These are phyloP conservation scores for Pythium dissotocum DNA, from an alignment of 352 stramenopile genomes.

Conservation along the genomic window DNA sequence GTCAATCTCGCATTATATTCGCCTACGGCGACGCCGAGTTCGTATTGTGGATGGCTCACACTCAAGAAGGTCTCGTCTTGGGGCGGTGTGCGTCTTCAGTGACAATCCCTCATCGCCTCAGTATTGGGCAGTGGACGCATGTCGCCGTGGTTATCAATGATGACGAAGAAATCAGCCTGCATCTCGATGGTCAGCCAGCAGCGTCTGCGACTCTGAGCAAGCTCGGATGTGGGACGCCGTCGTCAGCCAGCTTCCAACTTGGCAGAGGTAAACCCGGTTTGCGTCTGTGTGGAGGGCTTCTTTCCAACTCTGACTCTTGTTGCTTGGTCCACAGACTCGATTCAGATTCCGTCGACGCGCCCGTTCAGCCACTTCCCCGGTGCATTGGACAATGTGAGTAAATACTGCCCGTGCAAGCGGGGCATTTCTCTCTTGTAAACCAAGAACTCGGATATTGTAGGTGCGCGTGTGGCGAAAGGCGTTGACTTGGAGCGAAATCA, in stretches of 20 bases:
- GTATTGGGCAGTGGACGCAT: conserved; percentile 36
- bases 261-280: conserved; percentile 36
- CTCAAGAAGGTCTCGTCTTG: conserved; percentile 27
- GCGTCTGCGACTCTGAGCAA: conserved; percentile 24
- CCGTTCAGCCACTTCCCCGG: conserved; percentile 30
- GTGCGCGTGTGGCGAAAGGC: conserved; percentile 25
- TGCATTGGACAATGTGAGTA: conserved; percentile 48
- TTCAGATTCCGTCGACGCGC: conserved; percentile 23
- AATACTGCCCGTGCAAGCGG: not conserved
- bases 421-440: too few relatives aligned
- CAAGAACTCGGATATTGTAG: not conserved
- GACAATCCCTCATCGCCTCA: conserved; percentile 36
- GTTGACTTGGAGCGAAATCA: conserved; percentile 4
- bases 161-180: conserved; percentile 27
- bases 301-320: not conserved
- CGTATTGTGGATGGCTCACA: conserved; percentile 21
- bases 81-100: conserved; percentile 35
- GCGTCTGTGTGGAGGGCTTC: too few relatives aligned
- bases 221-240: conserved; percentile 28
- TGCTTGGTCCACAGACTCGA: not conserved
- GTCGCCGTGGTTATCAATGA: conserved; percentile 34
- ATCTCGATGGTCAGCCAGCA: conserved; percentile 33
- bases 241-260: conserved; percentile 39
- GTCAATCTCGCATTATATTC: conserved; percentile 32
- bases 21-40: conserved; percentile 30